phyloP scores from a whole-genome alignment of 768 basidiomycete genomes.

The Trichaptum fuscoviolaceum region DNA sequence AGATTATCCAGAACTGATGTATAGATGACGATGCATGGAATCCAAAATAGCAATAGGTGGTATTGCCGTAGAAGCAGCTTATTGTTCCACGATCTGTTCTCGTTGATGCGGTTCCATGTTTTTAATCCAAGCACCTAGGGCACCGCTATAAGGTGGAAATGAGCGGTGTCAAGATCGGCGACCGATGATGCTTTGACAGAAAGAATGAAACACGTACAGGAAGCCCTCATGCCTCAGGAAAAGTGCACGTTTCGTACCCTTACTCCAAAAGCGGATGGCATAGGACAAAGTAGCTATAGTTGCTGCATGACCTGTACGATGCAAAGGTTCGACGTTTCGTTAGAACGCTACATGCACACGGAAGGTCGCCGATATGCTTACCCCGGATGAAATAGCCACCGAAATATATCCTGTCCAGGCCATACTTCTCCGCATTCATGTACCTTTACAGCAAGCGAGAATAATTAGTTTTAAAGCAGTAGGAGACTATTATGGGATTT shows the following conservation, averaged over 20 bases:
- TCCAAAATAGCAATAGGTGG: not conserved
- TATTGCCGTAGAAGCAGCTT: not conserved
- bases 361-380: conserved; percentile 28
- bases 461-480: not conserved
- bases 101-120: conserved; percentile 60
- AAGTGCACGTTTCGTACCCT: conserved; percentile 91
- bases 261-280: conserved; percentile 99
- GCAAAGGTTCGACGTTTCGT: conserved; percentile 13
- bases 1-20: not conserved
- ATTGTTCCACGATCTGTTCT: conserved; percentile 13
- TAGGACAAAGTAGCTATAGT: conserved; percentile 97
- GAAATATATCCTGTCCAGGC: conserved; percentile 95
- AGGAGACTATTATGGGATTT: not conserved
- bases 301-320: conserved; percentile 77
- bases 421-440: conserved; percentile 99
- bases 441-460: conserved; percentile 49
- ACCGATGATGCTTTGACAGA: conserved; percentile 5
- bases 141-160: conserved; percentile 49
- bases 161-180: conserved; percentile 13
- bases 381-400: conserved; percentile 99
- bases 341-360: not conserved
- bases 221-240: conserved; percentile 98
- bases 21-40: not conserved
- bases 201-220: conserved; percentile 55
- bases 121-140: conserved; percentile 97